A percentile compares a stretch with the other conserved stretches of the same genome.
These are phyloP conservation scores for Nakaseomyces glabratus DNA, from an alignment of 1,139 yeast species.

Conservation along the genomic window DNA sequence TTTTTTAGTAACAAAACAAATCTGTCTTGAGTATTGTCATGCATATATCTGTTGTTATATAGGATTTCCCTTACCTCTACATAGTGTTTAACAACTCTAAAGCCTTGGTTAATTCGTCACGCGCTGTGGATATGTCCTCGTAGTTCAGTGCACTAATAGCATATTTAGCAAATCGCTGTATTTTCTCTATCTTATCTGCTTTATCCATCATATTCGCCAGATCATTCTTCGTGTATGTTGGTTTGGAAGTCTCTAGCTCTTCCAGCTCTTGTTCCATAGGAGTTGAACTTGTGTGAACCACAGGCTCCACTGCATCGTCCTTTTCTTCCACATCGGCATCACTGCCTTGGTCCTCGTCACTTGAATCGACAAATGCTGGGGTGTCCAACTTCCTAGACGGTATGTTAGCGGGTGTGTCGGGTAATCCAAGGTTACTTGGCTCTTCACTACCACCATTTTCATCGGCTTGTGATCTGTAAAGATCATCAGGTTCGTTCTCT, in stretches of 20 bases:
- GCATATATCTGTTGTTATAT: neutral
- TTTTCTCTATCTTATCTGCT: constrained; percentile 33
- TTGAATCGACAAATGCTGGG: constrained; percentile 9
- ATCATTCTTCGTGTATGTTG: constrained; percentile 12
- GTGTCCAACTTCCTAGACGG: constrained; percentile 2
- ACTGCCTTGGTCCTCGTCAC: neutral
- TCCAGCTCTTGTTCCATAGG: too few species aligned
- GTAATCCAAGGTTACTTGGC: neutral
- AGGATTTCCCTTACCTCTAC: neutral
- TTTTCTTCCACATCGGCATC: constrained; percentile 4
- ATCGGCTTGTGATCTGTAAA: constrained; percentile 2
- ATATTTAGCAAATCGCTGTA: constrained; percentile 81
- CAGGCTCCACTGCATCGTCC: constrained; percentile 2
- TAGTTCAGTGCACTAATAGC: constrained; percentile 92
- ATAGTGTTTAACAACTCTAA: constrained; percentile 36
- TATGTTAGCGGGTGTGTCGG: neutral
- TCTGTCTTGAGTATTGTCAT: neutral
- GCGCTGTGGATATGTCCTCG: constrained; percentile 79
- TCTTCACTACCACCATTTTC: constrained; percentile 7
- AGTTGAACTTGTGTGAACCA: too few species aligned
- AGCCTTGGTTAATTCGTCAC: constrained; percentile 60
- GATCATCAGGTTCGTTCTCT: constrained; percentile 3
- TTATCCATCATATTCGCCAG: constrained; percentile 24
- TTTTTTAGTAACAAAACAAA: neutral
- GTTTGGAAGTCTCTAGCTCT: neutral